A percentile compares a stretch with the other conserved stretches of the same genome.
phyloP scores from a whole-genome alignment of 805 yeast species.

The Aciculoconidium aculeatum region DNA sequence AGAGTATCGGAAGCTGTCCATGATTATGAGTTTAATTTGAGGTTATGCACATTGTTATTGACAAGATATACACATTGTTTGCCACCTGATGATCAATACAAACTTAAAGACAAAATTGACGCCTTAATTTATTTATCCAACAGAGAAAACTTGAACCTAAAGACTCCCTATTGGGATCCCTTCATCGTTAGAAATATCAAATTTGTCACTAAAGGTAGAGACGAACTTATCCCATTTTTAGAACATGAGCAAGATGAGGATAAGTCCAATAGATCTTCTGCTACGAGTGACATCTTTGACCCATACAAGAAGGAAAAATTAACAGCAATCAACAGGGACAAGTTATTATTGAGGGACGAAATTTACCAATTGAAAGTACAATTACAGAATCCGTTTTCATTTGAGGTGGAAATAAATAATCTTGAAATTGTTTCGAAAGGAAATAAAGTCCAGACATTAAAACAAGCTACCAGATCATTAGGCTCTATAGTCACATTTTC shows the following conservation, averaged over 20 bases:
- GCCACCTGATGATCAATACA: constrained; percentile 52
- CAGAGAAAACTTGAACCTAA: constrained; percentile 20
- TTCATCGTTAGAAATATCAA: constrained; percentile 49
- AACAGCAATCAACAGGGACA: constrained; percentile 44
- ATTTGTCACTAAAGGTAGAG: constrained; percentile 22
- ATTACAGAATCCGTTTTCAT: constrained; percentile 76
- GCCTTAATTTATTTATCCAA: constrained; percentile 14
- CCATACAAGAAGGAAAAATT: constrained; percentile 35
- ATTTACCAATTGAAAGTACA: constrained; percentile 49
- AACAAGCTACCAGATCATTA: constrained; percentile 6
- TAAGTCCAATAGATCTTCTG: constrained; percentile 4
- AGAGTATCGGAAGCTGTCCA: constrained; percentile 47
- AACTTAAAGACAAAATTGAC: constrained; percentile 29
- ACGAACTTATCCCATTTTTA: constrained; percentile 38
- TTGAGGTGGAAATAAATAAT: constrained; percentile 57
- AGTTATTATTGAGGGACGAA: constrained; percentile 40
- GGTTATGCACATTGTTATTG: constrained; percentile 49
- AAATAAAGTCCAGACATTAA: constrained; percentile 23
- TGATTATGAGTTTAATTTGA: constrained; percentile 33
- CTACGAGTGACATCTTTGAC: constrained; percentile 36
- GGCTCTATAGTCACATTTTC: constrained; percentile 1
- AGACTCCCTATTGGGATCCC: constrained; percentile 66
- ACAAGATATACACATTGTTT: constrained; percentile 51
- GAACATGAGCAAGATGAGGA: constrained; percentile 13
- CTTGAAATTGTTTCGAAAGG: constrained; percentile 35